Evolutionary conservation across 31 red algal genomes (phyloP).

Genomic region (Odonthalia washingtoniensis): DNA sequence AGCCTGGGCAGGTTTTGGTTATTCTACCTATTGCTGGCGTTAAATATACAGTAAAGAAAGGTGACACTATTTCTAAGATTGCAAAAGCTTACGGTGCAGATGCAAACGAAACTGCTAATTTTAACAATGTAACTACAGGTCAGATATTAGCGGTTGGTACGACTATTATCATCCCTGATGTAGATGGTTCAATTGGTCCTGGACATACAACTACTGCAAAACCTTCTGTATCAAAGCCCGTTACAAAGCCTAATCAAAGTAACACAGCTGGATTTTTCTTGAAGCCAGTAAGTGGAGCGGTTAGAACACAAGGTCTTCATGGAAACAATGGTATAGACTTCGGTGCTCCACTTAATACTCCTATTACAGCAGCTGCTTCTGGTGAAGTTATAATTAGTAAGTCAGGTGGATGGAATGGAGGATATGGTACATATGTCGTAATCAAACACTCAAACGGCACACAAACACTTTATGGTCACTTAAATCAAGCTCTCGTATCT

Average conservation of each 20-base stretch:
- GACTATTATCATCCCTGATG: constrained; percentile 4
- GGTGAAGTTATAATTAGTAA: constrained; percentile 2
- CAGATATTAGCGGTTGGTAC: background rate
- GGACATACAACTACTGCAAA: constrained; percentile 19
- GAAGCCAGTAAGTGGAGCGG: background rate
- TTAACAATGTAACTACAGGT: background rate
- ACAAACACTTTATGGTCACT: constrained; percentile 20
- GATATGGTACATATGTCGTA: constrained; percentile 25
- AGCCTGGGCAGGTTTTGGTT: constrained; percentile 2
- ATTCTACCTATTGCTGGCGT: constrained; percentile 20
- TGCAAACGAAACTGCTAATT: background rate
- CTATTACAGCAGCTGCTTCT: constrained; percentile 3
- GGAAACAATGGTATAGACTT: constrained; percentile 20
- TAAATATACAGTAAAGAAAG: constrained; percentile 6
- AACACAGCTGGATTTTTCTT: constrained; percentile 9
- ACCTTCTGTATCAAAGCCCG: background rate
- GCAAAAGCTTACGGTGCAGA: constrained; percentile 15
- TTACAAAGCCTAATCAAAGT: background rate
- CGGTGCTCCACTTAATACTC: constrained; percentile 1
- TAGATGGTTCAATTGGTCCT: background rate
- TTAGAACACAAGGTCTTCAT: constrained; percentile 8
- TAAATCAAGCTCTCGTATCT: background rate
- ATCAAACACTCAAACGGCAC: constrained; percentile 19
- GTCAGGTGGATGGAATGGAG: constrained; percentile 22
- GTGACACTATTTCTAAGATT: constrained; percentile 20